Percentiles rank a stretch among this genome's conserved stretches.
phyloP scores from a whole-genome alignment of 169 alveolate species.

The Eimeria zaria region DNA sequence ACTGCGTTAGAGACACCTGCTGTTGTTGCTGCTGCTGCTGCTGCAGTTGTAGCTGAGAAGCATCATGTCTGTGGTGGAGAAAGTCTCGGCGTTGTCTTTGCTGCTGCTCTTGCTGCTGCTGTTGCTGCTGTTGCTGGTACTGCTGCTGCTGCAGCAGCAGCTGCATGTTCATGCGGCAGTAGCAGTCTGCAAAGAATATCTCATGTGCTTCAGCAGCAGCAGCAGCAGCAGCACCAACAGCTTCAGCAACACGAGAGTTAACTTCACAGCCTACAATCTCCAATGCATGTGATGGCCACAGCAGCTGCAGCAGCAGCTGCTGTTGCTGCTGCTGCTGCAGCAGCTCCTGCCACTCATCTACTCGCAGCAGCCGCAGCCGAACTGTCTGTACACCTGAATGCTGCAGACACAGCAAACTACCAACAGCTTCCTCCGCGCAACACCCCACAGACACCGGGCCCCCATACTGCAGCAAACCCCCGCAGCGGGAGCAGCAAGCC shows the following conservation, averaged over 20 bases:
- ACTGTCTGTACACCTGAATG: background rate
- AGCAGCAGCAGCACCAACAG: constrained; percentile 26
- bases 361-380: constrained; percentile 37
- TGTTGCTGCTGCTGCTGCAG: constrained; percentile 50
- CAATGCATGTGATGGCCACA: background rate
- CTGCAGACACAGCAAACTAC: background rate
- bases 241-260: background rate
- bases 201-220: constrained; percentile 27
- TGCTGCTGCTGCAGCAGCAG: constrained; percentile 66
- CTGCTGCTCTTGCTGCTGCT: constrained; percentile 11
- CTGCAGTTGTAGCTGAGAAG: background rate
- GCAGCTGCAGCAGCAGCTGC: constrained; percentile 59
- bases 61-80: no score
- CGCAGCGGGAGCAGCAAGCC: constrained; percentile 16
- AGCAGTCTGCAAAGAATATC: background rate
- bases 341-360: constrained; percentile 42
- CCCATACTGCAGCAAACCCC: constrained; percentile 42
- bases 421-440: background rate
- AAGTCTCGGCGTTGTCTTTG: constrained; percentile 11
- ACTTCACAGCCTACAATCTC: background rate
- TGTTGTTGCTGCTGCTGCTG: constrained; percentile 16
- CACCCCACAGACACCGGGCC: background rate
- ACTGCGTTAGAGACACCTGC: no score
- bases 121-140: background rate
- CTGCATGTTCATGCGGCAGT: constrained; percentile 17